Base-by-base conservation (phyloP, 768 basidiomycete species). In the Leccinum subgranulosum region DNA sequence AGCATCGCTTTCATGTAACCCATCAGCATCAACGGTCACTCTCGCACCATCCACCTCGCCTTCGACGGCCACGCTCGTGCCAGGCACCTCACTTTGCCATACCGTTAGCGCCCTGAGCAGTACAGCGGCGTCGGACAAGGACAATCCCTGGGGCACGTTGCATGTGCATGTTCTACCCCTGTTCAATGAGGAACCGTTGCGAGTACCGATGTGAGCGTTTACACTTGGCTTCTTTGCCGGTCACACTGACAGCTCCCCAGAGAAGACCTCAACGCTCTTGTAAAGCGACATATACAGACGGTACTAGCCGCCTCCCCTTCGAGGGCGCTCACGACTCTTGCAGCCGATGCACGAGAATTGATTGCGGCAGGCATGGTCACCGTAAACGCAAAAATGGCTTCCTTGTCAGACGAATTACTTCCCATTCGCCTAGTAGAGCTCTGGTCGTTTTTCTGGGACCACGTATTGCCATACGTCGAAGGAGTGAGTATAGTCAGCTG, bases 391-490 rank as follows among this genome's bases (percentile, higher is more conserved):
- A 94, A 92, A 65, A 78, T 98, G 6, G 76, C 80, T 29, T 85
- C 81, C 4, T 75, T 89, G 9, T 88, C 93, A 27, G 94, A 95
- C 45, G 86, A 88, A 39, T 84, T 87, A 66, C 78, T 98, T 15
- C 75, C 95, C 6, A 77, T 77, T 5, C 80, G 92, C 28, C 80
- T 96, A 17, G 90, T 94, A 2, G 93, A 95, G 64, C 79, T 90
- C 17, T 98, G 94, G 94, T 83, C 81, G 14, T 95, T 96, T 77
- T 97, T 97, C 73, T 96, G 91, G 88, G 89, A 89, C 64, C 86
- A 90, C 59, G 86, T 94, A 27, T 75, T 94, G 7, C 88, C 92
- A 8, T 94, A 94, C 67, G 77, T 93, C 33, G 92, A 94, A 79
- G 92, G 90, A 54, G 91, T 93, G 64, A 68, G 86, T 79, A 21